Percentiles rank a stretch among this genome's conserved stretches.
Evolutionary conservation across 148 eudicot species (phyloP).

Genomic region (Rhododendron ovatum): DNA sequence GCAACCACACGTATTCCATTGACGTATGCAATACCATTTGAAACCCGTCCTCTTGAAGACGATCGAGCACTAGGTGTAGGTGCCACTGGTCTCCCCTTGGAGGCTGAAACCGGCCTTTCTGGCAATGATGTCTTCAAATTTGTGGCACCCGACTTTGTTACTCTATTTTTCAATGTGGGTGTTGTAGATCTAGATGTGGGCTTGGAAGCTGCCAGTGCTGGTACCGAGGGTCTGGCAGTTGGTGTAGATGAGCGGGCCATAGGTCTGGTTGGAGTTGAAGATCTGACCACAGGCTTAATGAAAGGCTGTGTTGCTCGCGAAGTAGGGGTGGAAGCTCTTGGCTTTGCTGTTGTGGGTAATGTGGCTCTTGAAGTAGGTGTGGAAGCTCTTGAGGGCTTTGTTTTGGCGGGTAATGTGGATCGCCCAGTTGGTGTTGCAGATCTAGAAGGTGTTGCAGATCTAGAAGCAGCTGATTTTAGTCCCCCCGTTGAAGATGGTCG

Average conservation of each 20-base stretch:
- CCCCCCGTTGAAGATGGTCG: constrained; percentile 33
- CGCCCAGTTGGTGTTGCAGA: constrained; percentile 35
- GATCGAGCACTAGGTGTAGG: constrained; percentile 27
- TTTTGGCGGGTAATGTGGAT: constrained; percentile 17
- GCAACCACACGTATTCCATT: constrained; percentile 18
- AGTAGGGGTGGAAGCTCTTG: constrained; percentile 33
- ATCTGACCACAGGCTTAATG: constrained; percentile 20
- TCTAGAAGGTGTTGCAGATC: constrained; percentile 36
- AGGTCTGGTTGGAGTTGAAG: constrained; percentile 26
- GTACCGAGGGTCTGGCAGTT: constrained; percentile 18
- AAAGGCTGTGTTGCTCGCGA: constrained; percentile 25
- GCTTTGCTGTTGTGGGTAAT: constrained; percentile 22
- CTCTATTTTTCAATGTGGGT: constrained; percentile 25
- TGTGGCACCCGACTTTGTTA: constrained; percentile 26
- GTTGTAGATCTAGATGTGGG: constrained; percentile 31
- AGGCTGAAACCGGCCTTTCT: constrained; percentile 40
- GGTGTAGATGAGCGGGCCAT: constrained; percentile 32
- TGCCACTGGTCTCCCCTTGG: constrained; percentile 25
- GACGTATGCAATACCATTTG: constrained; percentile 3
- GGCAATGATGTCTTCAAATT: constrained; percentile 22
- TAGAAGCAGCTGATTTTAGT: constrained; percentile 20
- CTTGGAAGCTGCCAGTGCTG: constrained; percentile 20
- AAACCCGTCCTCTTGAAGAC: constrained; percentile 22
- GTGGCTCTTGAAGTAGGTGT: constrained; percentile 40
- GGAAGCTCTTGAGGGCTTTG: constrained; percentile 28